Base-by-base conservation (phyloP, 805 yeast species). In the Starmerella floris region DNA sequence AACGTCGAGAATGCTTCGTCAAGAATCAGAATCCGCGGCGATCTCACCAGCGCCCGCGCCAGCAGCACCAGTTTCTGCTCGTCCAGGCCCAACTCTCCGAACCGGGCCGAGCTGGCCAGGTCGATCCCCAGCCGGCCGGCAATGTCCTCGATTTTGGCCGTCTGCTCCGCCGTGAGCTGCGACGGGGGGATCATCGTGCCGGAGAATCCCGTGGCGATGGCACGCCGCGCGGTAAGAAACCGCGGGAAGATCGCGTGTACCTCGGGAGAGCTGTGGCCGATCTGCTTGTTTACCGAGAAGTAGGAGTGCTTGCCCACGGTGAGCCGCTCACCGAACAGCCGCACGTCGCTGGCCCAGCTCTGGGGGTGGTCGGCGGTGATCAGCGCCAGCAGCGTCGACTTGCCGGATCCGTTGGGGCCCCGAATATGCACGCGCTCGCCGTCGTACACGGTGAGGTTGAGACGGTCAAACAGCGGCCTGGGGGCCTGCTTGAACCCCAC, bases 291-390 rank as follows among this genome's bases (percentile, higher is more conserved):
- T 46, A 83, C 76, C 39, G 78, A 81, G 55, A 83, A 84, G 56
- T 80, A 87, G 46, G 75, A 77, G 15, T 78, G 73, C 31, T 63
- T 66, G 2, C 97, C 98, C 0, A 87, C 77, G 45, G 69, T 70
- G 32, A 96, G 70, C 8, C 76, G 72, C 26, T 69, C 68, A 0
- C 85, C 84, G 51, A 79, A 69, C 36, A 84, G 65, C 6, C 64
- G 61, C 20, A 91, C 69, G 20, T 70, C 73, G 4, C 74, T 69
- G 51, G 75, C 78, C 97, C 97, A 88, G 2, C 95, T 78, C 61
- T 88, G 95, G 1, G 98, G 98, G 58, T 88, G 98, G 54, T 88
- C 98, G 3, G 94, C 85, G 0, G 95, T 85, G 23, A 88, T 67
- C 36, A 91, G 59, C 2, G 96, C 75, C 15, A 91, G 61, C 21